A percentile compares a stretch with the other conserved stretches of the same genome.
Conservation (phyloP, 176 grass and related monocot genomes). For the Carex littledalei region DNA sequence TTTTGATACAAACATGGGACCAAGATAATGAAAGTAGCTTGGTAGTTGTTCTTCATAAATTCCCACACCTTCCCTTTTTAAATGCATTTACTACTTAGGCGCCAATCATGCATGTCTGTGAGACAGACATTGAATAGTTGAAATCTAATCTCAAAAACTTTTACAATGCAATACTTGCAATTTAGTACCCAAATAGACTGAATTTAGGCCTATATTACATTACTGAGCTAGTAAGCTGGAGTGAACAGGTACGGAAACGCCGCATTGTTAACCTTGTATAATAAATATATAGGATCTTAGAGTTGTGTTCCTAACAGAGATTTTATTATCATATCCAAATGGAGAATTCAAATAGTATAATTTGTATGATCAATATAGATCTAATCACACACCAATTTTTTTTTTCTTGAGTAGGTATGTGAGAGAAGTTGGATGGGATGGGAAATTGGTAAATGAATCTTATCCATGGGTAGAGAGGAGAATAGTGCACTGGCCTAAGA, state of each 20-base stretch:
- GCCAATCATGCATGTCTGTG: neutral
- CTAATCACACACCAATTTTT: neutral
- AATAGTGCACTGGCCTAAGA: constrained; percentile 75
- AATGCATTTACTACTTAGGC: constrained; percentile 2
- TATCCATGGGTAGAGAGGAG: constrained; percentile 80
- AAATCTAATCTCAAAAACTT: constrained; percentile 7
- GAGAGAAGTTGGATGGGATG: constrained; percentile 60
- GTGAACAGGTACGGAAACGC: neutral
- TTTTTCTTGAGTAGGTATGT: constrained; percentile 45
- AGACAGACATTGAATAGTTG: neutral
- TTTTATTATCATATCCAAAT: neutral
- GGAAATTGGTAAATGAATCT: constrained; percentile 72
- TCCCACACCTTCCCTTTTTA: neutral
- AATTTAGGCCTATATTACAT: neutral
- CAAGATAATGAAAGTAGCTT: neutral
- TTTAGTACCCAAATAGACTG: neutral
- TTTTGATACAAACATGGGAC: neutral
- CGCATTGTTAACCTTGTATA: neutral
- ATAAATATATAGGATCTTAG: neutral
- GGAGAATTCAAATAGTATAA: neutral
- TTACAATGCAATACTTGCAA: neutral
- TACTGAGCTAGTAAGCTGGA: neutral
- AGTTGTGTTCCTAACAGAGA: constrained; percentile 1
- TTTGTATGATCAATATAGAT: neutral
- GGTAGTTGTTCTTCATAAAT: constrained; percentile 13